Base-by-base conservation (phyloP, 768 basidiomycete genomes). In the Dentipellis fragilis region DNA sequence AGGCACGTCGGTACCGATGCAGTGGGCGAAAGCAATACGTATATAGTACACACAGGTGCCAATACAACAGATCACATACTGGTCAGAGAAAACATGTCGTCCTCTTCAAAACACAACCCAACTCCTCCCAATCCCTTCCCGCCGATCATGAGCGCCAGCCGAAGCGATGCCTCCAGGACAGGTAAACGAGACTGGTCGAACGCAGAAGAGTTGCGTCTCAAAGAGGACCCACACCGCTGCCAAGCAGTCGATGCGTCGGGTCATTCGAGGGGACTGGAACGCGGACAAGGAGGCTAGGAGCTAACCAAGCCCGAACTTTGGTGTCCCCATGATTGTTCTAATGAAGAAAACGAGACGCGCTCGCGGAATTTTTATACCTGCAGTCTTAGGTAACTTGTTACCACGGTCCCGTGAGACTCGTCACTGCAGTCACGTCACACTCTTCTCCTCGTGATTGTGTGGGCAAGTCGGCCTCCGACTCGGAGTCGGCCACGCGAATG, bases 221-320 rank as follows among this genome's bases (percentile, higher is more conserved):
- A 51, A 36, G 12, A 19, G 39, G 54, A 61, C 57, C 40, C 52
- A 17, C 39, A 29, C 40, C 39, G 17, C 14, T 9, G 19, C 61
- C 65, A 59, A 63, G 61, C 61, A 67, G 64, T 54, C 36, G 57
- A 67, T 67, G 68, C 73, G 70, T 72, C 55, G 69, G 69, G 56
- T 81, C 65, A 59, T 39, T 89, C 79, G 89, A 76, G 87, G 78
- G 81, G 85, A 89, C 87, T 86, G 87, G 87, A 89, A 92, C 89
- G 89, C 89, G 89, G 85, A 80, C 88, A 80, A 82, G 87, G 82
- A 89, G 80, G 80, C 83, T 54, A 71, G 79, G 80, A 81, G 85
- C 75, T 72, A 68, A 72, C 85, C 88, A 67, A 78, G 89, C 80
- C 86, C 89, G 89, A 92, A 91, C 89, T 92, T 88, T 87, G 80